Evolutionary conservation across 805 yeast species (phyloP).

Genomic region (Lipomyces sp.): DNA sequence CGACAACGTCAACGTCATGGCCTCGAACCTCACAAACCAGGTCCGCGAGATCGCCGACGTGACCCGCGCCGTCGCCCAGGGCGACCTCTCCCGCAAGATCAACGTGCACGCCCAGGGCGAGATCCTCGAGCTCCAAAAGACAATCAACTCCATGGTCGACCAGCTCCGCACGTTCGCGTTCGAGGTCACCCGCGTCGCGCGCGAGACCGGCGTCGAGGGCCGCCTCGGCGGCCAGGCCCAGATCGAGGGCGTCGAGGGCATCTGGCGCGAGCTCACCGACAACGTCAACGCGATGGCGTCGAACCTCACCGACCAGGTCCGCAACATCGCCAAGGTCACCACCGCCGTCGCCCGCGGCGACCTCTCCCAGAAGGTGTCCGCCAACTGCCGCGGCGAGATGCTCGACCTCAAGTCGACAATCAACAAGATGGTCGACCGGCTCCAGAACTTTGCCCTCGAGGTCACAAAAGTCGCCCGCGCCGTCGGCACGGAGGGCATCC

Average conservation of each 20-base stretch:
- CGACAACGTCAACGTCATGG: slow-evolving; percentile 88
- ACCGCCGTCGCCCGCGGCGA: slow-evolving; percentile 87
- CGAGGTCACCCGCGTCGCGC: slow-evolving; percentile 81
- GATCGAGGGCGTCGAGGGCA: slow-evolving; percentile 75
- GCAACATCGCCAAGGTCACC: slow-evolving; percentile 83
- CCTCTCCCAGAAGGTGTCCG: slow-evolving; percentile 74
- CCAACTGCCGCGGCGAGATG: slow-evolving; percentile 80
- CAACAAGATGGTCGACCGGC: slow-evolving; percentile 84
- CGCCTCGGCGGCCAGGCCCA: slow-evolving; percentile 85
- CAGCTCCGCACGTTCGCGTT: slow-evolving; percentile 78
- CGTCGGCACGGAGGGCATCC: slow-evolving; percentile 83
- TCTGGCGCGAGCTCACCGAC: slow-evolving; percentile 83
- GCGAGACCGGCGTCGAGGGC: slow-evolving; percentile 89
- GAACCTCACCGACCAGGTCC: slow-evolving; percentile 80
- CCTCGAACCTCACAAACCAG: slow-evolving; percentile 79
- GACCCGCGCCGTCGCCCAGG: slow-evolving; percentile 82
- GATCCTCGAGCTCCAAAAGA: slow-evolving; percentile 77
- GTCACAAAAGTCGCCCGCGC: slow-evolving; percentile 82
- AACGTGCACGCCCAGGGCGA: slow-evolving; percentile 92
- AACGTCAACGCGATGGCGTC: slow-evolving; percentile 88
- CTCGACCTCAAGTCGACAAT: slow-evolving; percentile 78
- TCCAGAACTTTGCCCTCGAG: slow-evolving; percentile 76
- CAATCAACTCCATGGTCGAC: slow-evolving; percentile 86
- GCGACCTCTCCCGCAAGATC: slow-evolving; percentile 77
- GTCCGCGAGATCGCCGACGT: slow-evolving; percentile 89